Evolutionary conservation across 228 moss, liverwort and hornwort genomes (phyloP), one percentile per base, ranked within the genome.

Genomic region (Sphagnum fallax): DNA sequence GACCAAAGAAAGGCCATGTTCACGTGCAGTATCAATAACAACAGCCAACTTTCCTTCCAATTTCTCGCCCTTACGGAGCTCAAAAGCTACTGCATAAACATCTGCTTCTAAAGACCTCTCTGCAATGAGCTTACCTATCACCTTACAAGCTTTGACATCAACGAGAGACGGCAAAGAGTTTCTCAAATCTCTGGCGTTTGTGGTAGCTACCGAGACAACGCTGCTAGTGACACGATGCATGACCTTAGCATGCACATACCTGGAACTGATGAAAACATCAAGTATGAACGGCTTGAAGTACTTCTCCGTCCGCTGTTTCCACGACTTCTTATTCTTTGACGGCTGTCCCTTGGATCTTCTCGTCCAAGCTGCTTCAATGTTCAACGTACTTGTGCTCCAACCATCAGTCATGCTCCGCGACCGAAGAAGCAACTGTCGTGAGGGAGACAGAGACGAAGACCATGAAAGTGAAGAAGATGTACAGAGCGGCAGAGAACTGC

Each of bases 251-350:
- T 93, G 88, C 67, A 98, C 87, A 49, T 98, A 98, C 71, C 87
- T 93, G 72, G 82, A 80, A 64, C 93, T 93, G 76, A 98, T 84
- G 67, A 91, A 98, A 15, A 98, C 87, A 60, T 93, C 89, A 68
- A 93, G 74, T 68, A 92, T 93, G 68, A 93, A 98, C 0, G 98
- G 98, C 86, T 93, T 92, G 78, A 86, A 80, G 74, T 76, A 98
- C 81, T 98, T 98, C 76, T 93, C 98, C 63, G 91, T 87, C 47
- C 92, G 82, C 73, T 93, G 98, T 75, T 89, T 91, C 93, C 93
- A 98, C 47, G 98, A 98, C 69, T 90, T 93, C 67, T 49, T 93
- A 70, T 80, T 83, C 67, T 76, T 90, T 6, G 84, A 47, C 49
- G 76, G 82, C 53, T 87, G 79, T 72, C 90, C 80, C 71, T 92